Base-by-base conservation (phyloP, 2,329 filamentous ascomycete species). In the Aspergillus sp. region DNA sequence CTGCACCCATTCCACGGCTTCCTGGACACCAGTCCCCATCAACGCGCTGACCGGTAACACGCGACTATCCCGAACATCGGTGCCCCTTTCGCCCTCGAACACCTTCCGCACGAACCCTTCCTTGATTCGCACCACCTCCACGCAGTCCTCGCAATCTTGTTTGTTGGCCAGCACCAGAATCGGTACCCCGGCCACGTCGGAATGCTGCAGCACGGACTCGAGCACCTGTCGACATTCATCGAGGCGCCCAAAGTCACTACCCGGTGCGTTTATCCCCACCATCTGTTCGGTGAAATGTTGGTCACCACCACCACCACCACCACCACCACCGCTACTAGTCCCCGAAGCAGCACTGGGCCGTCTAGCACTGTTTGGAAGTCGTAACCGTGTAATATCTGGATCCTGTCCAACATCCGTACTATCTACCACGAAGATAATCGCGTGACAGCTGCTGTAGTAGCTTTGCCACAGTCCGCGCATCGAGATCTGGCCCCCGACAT, bases 341-440 rank as follows among this genome's bases (percentile, higher is more conserved):
- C 56, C 57, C 5, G 63, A 56, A 3, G 52, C 50, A 1, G 62
- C 55, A 43, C 62, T 60, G 27, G 58, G 57, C 32, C 58, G 60
- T 39, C 58, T 55, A 19, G 19, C 19, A 30, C 48, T 54, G 5
- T 53, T 49, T n/a, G 52, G 50, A 26, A 27, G 27, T 9, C 62
- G 61, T 7, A 79, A 61, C 2, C 71, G 69, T 4, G 73, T 70
- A n/a, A 93, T 74, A 53, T 83, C 80, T 33, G 86, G 86, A 68
- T 95, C 86, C 60, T 69, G 66, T 6, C 90, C 88, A 46, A 97
- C 84, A 65, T 98, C 93, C 39, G 88, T 88, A 66, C 85, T 91
- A 71, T 98, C 93, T 60, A 98, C 88, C 50, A 98, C 89, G 70
- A 97, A 98, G 53, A 98, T 88, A 60, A 98, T 95, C 56, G 93